Evolutionary conservation across 2,329 filamentous ascomycete species (phyloP), one percentile per base, ranked within the genome.

Genomic region (Sporothrix sp.): DNA sequence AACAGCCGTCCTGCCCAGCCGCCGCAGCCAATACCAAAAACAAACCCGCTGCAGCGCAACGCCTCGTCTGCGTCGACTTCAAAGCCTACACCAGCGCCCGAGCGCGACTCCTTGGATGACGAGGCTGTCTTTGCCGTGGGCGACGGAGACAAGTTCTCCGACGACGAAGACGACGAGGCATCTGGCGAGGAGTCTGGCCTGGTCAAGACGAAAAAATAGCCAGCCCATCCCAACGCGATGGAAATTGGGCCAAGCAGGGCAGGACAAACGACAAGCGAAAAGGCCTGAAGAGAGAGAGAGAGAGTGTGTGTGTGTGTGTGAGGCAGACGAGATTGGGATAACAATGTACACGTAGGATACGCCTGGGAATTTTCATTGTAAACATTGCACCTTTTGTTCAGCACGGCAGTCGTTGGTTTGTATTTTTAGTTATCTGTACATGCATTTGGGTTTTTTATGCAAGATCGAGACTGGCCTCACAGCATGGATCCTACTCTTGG

Each of bases 81-180:
- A 1, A 35, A 50, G 39, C 49, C 62, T 59, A 7, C 56, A 51
- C 28, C 58, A 52, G 61, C 52, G 65, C 78, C 59, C 7, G 72
- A 70, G 14, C 69, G 76, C 14, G 73, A 78, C 51, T 79, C 76
- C 2, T 65, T 79, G 30, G 39, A 47, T 16, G 90, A 97, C 10
- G 93, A 97, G 69, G 95, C 90, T 0, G 94, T 97, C 55, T 97
- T 97, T 61, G 91, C 91, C 1, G 87, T 97, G 10, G 91, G 89
- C 10, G 90, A 85, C 50, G 79, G 72, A 1, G 88, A 93, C 62
- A 87, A 84, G 63, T 91, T 89, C 73, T 88, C 84, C 50, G 84
- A 87, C 51, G 90, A 90, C 1, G 87, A 97, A 9, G 91, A 89
- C 36, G 85, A 83, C 18, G 71, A 71, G 11, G 65, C 61, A 8